phyloP scores from a whole-genome alignment of 2,329 filamentous ascomycete genomes.

The Aspergillus fructus region DNA sequence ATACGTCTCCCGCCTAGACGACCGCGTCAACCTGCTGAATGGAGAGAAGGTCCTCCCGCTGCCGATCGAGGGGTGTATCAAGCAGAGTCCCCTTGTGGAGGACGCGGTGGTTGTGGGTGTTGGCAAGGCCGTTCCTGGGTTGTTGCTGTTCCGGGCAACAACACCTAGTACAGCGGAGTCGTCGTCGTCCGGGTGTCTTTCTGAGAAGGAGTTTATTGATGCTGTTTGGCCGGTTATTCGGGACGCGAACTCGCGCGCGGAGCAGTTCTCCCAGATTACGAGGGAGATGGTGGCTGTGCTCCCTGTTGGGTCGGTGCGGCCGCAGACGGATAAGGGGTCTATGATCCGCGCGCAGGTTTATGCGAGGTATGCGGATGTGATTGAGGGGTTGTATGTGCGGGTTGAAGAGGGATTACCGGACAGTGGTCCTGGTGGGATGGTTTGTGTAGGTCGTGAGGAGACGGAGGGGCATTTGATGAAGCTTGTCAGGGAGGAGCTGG shows the following conservation, averaged over 20 bases:
- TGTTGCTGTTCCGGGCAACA: conserved; percentile 28
- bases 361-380: conserved; percentile 43
- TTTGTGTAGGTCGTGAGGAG: conserved; percentile 32
- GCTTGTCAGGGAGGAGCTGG: conserved; percentile 31
- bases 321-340: conserved; percentile 55
- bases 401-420: conserved; percentile 19
- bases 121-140: conserved; percentile 25
- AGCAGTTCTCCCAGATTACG: conserved; percentile 46
- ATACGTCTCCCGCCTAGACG: conserved; percentile 33
- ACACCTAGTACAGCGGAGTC: too few species aligned
- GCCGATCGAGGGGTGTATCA: conserved; percentile 33
- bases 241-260: conserved; percentile 41
- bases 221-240: conserved; percentile 40
- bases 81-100: conserved; percentile 30
- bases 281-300: conserved; percentile 42
- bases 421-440: conserved; percentile 22
- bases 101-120: conserved; percentile 34
- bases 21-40: conserved; percentile 33
- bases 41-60: conserved; percentile 37
- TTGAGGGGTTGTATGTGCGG: conserved; percentile 35
- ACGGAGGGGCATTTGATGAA: conserved; percentile 35
- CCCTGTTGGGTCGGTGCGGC: conserved; percentile 39
- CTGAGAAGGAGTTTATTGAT: conserved; percentile 35
- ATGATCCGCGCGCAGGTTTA: conserved; percentile 54
- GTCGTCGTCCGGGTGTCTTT: neutral